A percentile compares a stretch with the other conserved stretches of the same genome.
Conservation (phyloP, 1,284 basidiomycete species). For the Ganoderma meredithae region DNA sequence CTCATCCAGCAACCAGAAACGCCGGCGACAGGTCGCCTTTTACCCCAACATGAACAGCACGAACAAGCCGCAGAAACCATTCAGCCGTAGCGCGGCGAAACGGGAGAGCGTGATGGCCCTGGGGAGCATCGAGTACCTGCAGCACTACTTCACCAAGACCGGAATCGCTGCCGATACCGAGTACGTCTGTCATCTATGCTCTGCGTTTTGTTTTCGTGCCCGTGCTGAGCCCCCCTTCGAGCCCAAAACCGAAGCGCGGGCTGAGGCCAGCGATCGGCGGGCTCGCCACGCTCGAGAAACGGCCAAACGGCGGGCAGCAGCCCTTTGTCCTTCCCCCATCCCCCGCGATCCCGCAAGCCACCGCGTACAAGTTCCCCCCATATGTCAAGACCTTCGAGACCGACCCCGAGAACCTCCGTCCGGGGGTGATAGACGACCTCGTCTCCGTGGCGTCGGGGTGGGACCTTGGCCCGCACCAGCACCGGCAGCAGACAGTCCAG, state of each 20-base stretch:
- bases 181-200: slow-evolving; percentile 51
- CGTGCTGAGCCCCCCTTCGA: slow-evolving; percentile 34
- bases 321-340: slow-evolving; percentile 75
- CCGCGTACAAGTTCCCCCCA: slow-evolving; percentile 54
- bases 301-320: slow-evolving; percentile 40
- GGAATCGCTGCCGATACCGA: slow-evolving; percentile 75
- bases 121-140: slow-evolving; percentile 87
- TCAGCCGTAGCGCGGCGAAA: slow-evolving; percentile 86
- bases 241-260: slow-evolving; percentile 64
- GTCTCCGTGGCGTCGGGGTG: slow-evolving; percentile 64
- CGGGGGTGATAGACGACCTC: slow-evolving; percentile 76
- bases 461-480: slow-evolving; percentile 46
- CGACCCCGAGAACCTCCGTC: slow-evolving; percentile 75
- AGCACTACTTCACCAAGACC: slow-evolving; percentile 89
- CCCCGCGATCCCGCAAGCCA: slow-evolving; percentile 58
- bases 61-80: slow-evolving; percentile 80
- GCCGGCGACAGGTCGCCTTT: slow-evolving; percentile 71
- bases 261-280: slow-evolving; percentile 80
- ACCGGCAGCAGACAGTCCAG: slow-evolving; percentile 20
- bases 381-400: slow-evolving; percentile 70
- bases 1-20: slow-evolving; percentile 37
- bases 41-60: slow-evolving; percentile 76
- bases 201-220: background rate
- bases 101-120: slow-evolving; percentile 87
- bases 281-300: slow-evolving; percentile 47